Evolutionary conservation across 225 moss, liverwort and hornwort genomes (phyloP).

Genomic region (Lunularia cruciata): DNA sequence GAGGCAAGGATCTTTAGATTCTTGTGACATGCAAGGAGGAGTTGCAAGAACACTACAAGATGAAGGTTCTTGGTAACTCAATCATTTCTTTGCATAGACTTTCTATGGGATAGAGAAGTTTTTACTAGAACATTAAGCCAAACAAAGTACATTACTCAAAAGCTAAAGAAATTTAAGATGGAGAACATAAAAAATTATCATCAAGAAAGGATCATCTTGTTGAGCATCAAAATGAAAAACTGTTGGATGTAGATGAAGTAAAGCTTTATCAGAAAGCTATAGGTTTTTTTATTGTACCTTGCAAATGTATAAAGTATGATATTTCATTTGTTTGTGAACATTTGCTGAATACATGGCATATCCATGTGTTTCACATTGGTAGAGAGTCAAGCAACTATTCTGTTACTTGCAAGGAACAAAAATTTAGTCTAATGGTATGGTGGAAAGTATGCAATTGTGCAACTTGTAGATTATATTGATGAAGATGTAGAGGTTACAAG

Average conservation of each 20-base stretch:
- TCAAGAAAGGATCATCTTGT: no score
- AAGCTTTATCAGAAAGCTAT: no score
- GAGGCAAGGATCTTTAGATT: no score
- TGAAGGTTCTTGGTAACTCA: background rate
- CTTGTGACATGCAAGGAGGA: background rate
- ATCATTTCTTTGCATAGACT: background rate
- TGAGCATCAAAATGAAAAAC: background rate
- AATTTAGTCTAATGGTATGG: background rate
- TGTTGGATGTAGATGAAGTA: no score
- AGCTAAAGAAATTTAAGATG: background rate
- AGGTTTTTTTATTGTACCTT: conserved; percentile 7
- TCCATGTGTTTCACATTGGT: no score
- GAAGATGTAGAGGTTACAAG: background rate
- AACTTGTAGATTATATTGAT: background rate
- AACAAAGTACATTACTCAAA: conserved; percentile 6
- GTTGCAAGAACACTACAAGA: background rate
- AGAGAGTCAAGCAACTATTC: background rate
- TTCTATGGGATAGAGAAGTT: background rate
- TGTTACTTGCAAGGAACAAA: conserved; percentile 1
- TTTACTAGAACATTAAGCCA: no score
- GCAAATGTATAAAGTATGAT: background rate
- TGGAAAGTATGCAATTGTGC: background rate
- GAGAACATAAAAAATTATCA: no score
- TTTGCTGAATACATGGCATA: no score
- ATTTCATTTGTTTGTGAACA: background rate